Conservation (phyloP, 352 stramenopile genomes). For the Phytophthora idaei region DNA sequence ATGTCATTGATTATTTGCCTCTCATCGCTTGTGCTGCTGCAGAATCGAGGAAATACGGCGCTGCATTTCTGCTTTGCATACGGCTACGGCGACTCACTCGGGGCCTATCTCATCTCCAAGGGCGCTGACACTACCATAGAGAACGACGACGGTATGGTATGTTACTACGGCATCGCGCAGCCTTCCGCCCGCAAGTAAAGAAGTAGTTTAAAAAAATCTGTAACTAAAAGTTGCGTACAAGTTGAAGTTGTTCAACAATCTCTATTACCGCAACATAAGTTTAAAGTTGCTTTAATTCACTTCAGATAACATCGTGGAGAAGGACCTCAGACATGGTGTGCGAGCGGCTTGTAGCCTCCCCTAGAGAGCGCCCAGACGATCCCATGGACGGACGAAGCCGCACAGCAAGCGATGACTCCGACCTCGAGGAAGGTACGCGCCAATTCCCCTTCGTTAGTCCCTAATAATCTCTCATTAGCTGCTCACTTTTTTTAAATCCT, state of each 20-base stretch:
- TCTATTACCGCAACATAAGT: neutral
- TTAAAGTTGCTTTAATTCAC: neutral
- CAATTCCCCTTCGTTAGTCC: neutral
- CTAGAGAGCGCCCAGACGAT: conserved; percentile 20
- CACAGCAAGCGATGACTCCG: conserved; percentile 64
- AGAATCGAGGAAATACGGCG: conserved; percentile 86
- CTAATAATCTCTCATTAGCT: conserved; percentile 7
- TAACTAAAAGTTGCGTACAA: too few relatives aligned
- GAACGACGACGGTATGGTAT: conserved; percentile 70
- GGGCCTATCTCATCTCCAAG: conserved; percentile 90
- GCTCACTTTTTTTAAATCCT: conserved; percentile 3
- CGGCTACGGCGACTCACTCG: conserved; percentile 87
- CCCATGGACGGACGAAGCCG: conserved; percentile 34
- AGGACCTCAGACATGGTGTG: conserved; percentile 53
- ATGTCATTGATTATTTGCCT: neutral
- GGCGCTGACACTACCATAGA: conserved; percentile 71
- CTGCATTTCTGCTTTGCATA: conserved; percentile 93
- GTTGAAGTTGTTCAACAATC: too few relatives aligned
- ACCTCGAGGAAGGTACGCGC: conserved; percentile 74
- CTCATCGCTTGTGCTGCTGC: conserved; percentile 1
- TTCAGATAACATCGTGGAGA: too few relatives aligned
- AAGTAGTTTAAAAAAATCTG: neutral
- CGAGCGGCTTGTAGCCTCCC: conserved; percentile 36
- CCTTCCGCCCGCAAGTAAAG: conserved; percentile 39
- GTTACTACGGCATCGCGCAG: conserved; percentile 68